Evolutionary conservation across 257 asterid genomes (phyloP), one percentile per base, ranked within the genome.

Genomic region (Solanum pennellii): DNA sequence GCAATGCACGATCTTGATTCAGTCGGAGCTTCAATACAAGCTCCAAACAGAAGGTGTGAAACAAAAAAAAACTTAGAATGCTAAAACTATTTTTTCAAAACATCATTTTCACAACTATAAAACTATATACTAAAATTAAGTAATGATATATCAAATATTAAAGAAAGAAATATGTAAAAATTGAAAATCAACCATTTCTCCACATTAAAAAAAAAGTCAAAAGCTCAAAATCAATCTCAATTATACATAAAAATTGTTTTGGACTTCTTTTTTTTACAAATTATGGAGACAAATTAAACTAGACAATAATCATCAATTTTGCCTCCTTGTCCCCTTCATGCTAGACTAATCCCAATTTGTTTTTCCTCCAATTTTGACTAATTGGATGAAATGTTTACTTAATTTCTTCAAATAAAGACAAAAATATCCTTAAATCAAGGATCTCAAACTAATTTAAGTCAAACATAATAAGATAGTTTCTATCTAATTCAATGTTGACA

Each of bases 401-500:
- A 75, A 76, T 72, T 71, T 89, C 76, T 72, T 91, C 86, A 72
- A 12, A 73, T 60, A 33, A 77, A 66, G 86, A 79, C 72, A 86
- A 90, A 90, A 86, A 56, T 59, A 87, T 91, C 92, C 90, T 88
- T 82, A 69, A 86, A 85, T 90, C 59, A 89, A 21, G 89, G 92
- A 84, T 84, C 39, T 59, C 89, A 83, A 21, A 31, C 13, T 5
- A 79, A 80, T 42, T 42, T 79, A 31, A 52, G 72, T 21, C 88
- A 59, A 47, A 65, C 44, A 6, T 44, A 37, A 42, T 42, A 76
- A 76, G 83, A 18, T 23, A 76, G 18, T 23, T 41, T 75, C 83
- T 45, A 77, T 56, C 86, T 84, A 49, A 44, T 77, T 56, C 68
- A 84, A n/a, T 59, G n/a, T 62, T 62, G 88, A 44, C 84, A 83